These are phyloP conservation scores for Entomortierella beljakovae DNA, from an alignment of 192 early-diverging fungal genomes.

Conservation along the genomic window DNA sequence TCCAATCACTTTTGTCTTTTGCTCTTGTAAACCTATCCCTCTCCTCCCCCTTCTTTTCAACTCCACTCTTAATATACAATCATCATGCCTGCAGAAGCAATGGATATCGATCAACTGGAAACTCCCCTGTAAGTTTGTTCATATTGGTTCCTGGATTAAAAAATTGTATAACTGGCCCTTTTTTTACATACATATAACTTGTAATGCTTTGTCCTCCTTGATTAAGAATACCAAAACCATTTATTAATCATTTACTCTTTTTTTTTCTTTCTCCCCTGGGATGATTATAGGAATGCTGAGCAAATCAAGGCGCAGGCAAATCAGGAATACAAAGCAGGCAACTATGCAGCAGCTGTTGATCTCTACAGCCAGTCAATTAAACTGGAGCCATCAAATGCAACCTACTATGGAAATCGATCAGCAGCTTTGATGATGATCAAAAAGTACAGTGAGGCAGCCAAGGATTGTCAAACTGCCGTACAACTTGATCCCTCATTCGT, in stretches of 20 bases:
- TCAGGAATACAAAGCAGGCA: constrained; percentile 73
- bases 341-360: constrained; percentile 74
- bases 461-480: constrained; percentile 72
- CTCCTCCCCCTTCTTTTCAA: not conserved
- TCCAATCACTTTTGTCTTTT: no score
- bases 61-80: constrained; percentile 9
- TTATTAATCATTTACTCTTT: no score
- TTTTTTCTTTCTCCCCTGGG: not conserved
- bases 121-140: constrained; percentile 41
- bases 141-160: not conserved
- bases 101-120: constrained; percentile 51
- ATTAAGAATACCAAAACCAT: no score
- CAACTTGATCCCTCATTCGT: constrained; percentile 67
- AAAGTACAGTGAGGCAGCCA: constrained; percentile 67
- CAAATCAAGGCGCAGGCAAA: constrained; percentile 78
- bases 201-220: no score
- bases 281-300: constrained; percentile 62
- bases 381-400: constrained; percentile 67
- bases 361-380: constrained; percentile 80
- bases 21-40: not conserved
- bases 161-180: no score
- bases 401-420: constrained; percentile 82
- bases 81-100: constrained; percentile 54
- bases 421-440: constrained; percentile 81
- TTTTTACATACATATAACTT: not conserved